phyloP scores from a whole-genome alignment of 1,284 basidiomycete genomes.

The Schizopora paradoxa region DNA sequence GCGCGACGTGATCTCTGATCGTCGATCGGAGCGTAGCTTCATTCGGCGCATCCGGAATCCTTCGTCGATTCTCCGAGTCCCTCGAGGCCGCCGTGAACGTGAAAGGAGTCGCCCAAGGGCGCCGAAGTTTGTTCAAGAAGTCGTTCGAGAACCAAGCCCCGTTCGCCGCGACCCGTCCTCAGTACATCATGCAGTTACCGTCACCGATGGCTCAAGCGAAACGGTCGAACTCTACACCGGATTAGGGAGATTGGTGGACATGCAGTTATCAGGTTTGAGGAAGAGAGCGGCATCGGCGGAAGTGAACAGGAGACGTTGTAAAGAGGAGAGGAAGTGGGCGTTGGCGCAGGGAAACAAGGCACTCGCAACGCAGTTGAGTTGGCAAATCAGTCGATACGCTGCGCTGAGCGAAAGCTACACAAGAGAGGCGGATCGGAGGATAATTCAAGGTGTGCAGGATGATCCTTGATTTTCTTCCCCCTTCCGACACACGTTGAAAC shows the following conservation, averaged over 20 bases:
- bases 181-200: no score
- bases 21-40: no score
- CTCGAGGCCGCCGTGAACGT: no score
- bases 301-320: constrained; percentile 71
- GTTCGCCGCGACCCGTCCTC: no score
- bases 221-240: constrained; percentile 42
- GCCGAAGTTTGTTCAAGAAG: no score
- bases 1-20: no score
- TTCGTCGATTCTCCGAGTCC: no score
- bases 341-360: constrained; percentile 66
- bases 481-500: no score
- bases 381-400: constrained; percentile 74
- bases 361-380: constrained; percentile 69
- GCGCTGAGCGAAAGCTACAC: constrained; percentile 75
- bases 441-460: constrained; percentile 64
- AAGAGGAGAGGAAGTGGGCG: constrained; percentile 82
- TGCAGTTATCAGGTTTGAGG: constrained; percentile 66
- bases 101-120: no score
- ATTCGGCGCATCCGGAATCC: no score
- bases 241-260: constrained; percentile 21
- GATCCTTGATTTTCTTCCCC: no score
- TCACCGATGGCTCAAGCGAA: background rate
- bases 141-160: no score
- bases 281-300: constrained; percentile 74
- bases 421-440: constrained; percentile 67